phyloP scores from a whole-genome alignment of 495 filamentous ascomycete species.

The Neurospora tetraspora region DNA sequence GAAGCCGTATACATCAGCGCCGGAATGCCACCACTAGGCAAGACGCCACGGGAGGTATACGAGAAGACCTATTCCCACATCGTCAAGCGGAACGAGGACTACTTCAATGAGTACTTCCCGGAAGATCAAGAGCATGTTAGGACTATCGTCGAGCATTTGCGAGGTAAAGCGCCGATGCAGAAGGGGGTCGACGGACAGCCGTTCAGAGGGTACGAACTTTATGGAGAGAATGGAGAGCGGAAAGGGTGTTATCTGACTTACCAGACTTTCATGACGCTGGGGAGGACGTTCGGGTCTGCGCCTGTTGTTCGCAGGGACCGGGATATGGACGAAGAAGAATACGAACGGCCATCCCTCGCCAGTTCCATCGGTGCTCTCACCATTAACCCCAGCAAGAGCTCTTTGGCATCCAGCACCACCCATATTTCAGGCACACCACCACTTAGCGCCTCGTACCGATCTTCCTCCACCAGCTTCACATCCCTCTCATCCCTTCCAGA shows the following conservation, averaged over 20 bases:
- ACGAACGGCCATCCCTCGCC: slow-evolving; percentile 54
- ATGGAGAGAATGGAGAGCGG: neutral
- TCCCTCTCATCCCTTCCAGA: neutral
- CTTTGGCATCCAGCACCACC: neutral
- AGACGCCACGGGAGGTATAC: slow-evolving; percentile 64
- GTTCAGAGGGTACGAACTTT: neutral
- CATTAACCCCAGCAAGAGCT: neutral
- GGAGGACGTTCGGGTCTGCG: slow-evolving; percentile 57
- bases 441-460: neutral
- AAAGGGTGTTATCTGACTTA: slow-evolving; percentile 41
- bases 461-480: neutral
- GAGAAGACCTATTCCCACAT: slow-evolving; percentile 53
- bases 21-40: slow-evolving; percentile 64
- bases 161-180: slow-evolving; percentile 36
- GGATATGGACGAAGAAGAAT: slow-evolving; percentile 51
- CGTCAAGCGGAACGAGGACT: slow-evolving; percentile 46
- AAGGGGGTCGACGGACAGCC: slow-evolving; percentile 41
- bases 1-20: slow-evolving; percentile 70
- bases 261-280: slow-evolving; percentile 62
- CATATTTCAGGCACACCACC: neutral
- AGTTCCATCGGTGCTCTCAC: slow-evolving; percentile 27
- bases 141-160: slow-evolving; percentile 50
- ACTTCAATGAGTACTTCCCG: slow-evolving; percentile 62
- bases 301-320: slow-evolving; percentile 38
- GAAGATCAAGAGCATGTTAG: slow-evolving; percentile 61